Evolutionary conservation across 139 green algal genomes (phyloP).

Genomic region (Coelastrella sp.): DNA sequence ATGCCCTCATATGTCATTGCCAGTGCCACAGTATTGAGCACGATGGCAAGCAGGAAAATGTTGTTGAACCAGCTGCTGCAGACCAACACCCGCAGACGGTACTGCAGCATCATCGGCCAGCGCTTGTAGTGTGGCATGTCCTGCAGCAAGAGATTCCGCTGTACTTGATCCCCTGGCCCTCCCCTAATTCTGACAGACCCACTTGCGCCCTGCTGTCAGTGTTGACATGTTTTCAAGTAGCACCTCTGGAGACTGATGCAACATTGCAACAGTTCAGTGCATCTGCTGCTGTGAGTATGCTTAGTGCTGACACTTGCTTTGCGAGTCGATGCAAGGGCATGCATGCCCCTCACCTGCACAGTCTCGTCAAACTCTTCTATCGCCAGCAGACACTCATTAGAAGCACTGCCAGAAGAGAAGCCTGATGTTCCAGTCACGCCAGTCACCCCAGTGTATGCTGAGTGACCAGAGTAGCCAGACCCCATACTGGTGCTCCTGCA

Average conservation of each 20-base stretch:
- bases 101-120: conserved; percentile 49
- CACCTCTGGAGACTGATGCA: too few species aligned
- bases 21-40: conserved; percentile 81
- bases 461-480: conserved; percentile 25
- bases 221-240: neutral
- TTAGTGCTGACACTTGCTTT: neutral
- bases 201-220: neutral
- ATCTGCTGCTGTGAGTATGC: neutral
- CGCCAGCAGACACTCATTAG: conserved; percentile 16
- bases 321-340: neutral
- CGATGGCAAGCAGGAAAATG: conserved; percentile 74
- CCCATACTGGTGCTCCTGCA: conserved; percentile 14
- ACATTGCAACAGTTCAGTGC: neutral
- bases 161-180: neutral
- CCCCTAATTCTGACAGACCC: too few species aligned
- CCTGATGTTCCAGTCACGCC: conserved; percentile 22
- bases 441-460: conserved; percentile 21
- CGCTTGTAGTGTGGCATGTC: conserved; percentile 31
- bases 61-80: conserved; percentile 60
- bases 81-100: conserved; percentile 59
- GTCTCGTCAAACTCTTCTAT: conserved; percentile 65
- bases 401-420: neutral
- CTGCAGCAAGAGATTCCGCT: neutral
- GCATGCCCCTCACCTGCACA: conserved; percentile 35
- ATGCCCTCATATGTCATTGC: conserved; percentile 79